Evolutionary conservation across 1,139 yeast species (phyloP).

Genomic region (Candida pseudocylindracea): DNA sequence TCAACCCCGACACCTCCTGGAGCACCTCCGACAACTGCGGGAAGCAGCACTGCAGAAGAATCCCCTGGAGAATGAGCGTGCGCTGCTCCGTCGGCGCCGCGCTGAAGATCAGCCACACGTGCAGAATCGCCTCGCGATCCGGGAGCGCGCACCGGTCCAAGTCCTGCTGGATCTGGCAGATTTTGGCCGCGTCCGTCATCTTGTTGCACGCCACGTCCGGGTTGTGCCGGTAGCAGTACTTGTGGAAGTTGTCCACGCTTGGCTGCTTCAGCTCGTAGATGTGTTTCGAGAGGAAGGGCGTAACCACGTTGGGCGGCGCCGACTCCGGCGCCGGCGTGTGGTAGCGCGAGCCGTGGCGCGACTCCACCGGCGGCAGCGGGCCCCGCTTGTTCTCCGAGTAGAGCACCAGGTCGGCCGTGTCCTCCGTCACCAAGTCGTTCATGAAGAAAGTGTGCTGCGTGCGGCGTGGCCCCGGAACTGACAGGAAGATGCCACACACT

Average conservation of each 20-base stretch:
- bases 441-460: too few relatives aligned
- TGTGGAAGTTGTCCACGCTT: slow-evolving; percentile 24
- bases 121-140: slow-evolving; percentile 50
- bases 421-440: too few relatives aligned
- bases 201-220: slow-evolving; percentile 63
- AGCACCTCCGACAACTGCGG: slow-evolving; percentile 78
- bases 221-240: slow-evolving; percentile 78
- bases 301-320: slow-evolving; percentile 8
- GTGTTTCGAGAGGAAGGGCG: slow-evolving; percentile 22
- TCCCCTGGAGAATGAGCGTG: slow-evolving; percentile 57
- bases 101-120: slow-evolving; percentile 60
- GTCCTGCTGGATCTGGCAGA: slow-evolving; percentile 36
- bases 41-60: slow-evolving; percentile 79
- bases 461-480: too few relatives aligned
- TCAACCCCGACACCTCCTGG: slow-evolving; percentile 54
- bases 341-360: too few relatives aligned
- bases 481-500: too few relatives aligned
- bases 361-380: too few relatives aligned
- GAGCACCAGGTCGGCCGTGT: too few relatives aligned
- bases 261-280: slow-evolving; percentile 6
- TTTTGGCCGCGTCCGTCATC: slow-evolving; percentile 41
- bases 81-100: slow-evolving; percentile 52
- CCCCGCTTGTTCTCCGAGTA: too few relatives aligned
- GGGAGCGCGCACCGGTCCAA: slow-evolving; percentile 27
- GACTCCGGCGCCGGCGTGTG: too few relatives aligned